phyloP scores from a whole-genome alignment of 495 filamentous ascomycete genomes.

The Penicillium bialowiezense region DNA sequence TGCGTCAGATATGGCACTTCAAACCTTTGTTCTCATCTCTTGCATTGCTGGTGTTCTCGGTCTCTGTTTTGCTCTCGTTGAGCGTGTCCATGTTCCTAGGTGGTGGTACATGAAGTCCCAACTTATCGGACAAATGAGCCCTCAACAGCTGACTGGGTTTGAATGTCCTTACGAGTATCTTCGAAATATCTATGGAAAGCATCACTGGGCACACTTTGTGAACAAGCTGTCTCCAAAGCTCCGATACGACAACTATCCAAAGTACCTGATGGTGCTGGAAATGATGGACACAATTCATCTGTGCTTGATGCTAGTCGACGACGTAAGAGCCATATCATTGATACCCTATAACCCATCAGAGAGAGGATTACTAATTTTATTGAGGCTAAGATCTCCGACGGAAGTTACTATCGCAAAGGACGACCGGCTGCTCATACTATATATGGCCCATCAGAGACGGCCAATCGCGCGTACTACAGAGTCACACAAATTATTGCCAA shows the following conservation, averaged over 20 bases:
- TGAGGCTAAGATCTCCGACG: constrained; percentile 20
- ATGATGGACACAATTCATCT: constrained; percentile 33
- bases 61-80: constrained; percentile 8
- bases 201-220: constrained; percentile 27
- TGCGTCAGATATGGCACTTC: no score
- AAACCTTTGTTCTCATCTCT: no score
- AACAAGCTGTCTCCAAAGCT: constrained; percentile 21
- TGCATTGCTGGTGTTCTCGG: constrained; percentile 3
- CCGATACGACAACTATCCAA: constrained; percentile 15
- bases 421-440: constrained; percentile 27
- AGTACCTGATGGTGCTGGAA: constrained; percentile 24
- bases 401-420: constrained; percentile 30
- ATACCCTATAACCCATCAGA: no score
- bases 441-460: constrained; percentile 28
- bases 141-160: constrained; percentile 15
- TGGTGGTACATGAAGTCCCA: constrained; percentile 13
- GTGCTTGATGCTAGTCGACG: constrained; percentile 33
- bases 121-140: constrained; percentile 16
- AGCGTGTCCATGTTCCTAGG: constrained; percentile 13
- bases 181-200: constrained; percentile 21
- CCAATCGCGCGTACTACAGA: constrained; percentile 28
- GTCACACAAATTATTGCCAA: constrained; percentile 23
- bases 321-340: constrained; percentile 14
- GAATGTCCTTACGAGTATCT: constrained; percentile 23
- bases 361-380: neutral